Base-by-base conservation (phyloP, 1,284 basidiomycete species). In the Rhizoctonia solani region DNA sequence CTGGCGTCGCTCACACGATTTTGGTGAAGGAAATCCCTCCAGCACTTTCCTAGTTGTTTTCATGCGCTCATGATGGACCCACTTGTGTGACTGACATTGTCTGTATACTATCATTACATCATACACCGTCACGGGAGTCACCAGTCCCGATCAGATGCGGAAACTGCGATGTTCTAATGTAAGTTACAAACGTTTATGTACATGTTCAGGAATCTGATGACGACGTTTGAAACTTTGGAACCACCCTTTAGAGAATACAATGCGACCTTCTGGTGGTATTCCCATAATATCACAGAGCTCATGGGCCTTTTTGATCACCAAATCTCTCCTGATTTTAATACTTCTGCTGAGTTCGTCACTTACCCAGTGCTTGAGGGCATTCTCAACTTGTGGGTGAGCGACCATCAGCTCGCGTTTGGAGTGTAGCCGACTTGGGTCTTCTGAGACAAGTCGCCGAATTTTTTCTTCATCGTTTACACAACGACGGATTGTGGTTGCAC, bases 291-390 rank as follows among this genome's bases (percentile, higher is more conserved):
- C 32, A 16, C 58, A 61, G 3, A 61, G n/a, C 23, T 47, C 1
- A 3, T 32, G 46, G 1, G 30, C 58, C 29, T 50, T 61, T 32
- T 61, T 47, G 13, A 37, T 23, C 3, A 61, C 4, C 14, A 50
- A 6, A 21, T 50, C 23, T 1, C 44, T 47, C 1, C 16, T n/a
- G n/a, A 50, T 27, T 11, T 47, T 30, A n/a, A 49, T 11, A n/a
- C 47, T 27, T 13, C 39, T 50, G 30, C 37, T 49, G 73, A 77
- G 74, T 34, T 75, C 75, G 52, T 76, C 72, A 54, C 70, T 49
- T 30, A 77, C 73, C 77, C 77, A 79, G 0, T 75, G 52, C 9
- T 74, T 63, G 50, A 79, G 68, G 73, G 78, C 77, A 63, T 76
- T 72, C 1, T 69, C 72, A 29, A 79, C 70, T 27, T 77, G 72